These are phyloP conservation scores for Cryptomeria japonica DNA, from an alignment of 75 land plant species.

Conservation along the genomic window DNA sequence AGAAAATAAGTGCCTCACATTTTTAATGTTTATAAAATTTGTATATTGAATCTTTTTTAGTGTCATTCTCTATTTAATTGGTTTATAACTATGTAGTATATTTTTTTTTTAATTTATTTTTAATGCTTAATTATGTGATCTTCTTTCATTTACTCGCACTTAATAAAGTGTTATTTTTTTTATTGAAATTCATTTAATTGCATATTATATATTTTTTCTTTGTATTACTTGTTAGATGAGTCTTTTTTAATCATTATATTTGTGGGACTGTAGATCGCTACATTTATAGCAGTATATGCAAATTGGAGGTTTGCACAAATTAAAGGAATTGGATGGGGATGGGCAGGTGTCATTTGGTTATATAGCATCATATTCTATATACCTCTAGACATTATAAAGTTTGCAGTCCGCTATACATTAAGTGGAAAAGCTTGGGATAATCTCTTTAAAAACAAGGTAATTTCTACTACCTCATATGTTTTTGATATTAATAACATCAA, in stretches of 20 bases:
- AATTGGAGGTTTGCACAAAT: constrained; percentile 60
- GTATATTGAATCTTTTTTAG: too few species aligned
- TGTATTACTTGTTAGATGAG: neutral
- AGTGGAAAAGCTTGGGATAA: constrained; percentile 72
- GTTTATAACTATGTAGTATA: too few species aligned
- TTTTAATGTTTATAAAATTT: too few species aligned
- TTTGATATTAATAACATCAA: too few species aligned
- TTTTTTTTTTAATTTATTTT: too few species aligned
- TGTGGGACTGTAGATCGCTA: constrained; percentile 53
- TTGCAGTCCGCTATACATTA: constrained; percentile 51
- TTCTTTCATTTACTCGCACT: too few species aligned
- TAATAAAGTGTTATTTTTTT: too few species aligned
- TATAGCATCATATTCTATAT: constrained; percentile 50
- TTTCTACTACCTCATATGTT: neutral
- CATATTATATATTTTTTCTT: neutral
- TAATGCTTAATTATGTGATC: too few species aligned
- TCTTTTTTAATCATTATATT: neutral
- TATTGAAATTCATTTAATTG: neutral
- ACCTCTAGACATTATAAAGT: constrained; percentile 65
- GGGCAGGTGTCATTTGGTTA: constrained; percentile 79
- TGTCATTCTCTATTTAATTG: too few species aligned
- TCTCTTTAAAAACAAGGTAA: constrained; percentile 57
- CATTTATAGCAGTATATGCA: constrained; percentile 72
- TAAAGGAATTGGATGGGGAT: constrained; percentile 71
- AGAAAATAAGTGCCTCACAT: too few species aligned